phyloP scores from a whole-genome alignment of 1,284 basidiomycete genomes.

The Apiotrichum laibachii region DNA sequence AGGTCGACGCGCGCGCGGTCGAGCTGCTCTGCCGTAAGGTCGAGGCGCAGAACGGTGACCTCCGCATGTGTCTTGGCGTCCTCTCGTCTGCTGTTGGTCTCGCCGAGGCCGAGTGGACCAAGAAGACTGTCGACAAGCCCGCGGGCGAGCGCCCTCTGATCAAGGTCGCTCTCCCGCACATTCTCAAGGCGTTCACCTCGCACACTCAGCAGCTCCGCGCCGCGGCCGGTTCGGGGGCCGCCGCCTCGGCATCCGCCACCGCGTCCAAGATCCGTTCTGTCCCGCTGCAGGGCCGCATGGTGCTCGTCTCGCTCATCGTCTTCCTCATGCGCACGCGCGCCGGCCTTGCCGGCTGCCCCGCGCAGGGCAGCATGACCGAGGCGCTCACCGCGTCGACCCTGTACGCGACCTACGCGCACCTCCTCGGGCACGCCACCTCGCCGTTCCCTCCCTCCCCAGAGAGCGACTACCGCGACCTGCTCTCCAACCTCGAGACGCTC shows the following conservation, averaged over 20 bases:
- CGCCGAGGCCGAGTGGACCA: conserved; percentile 49
- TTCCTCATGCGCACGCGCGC: conserved; percentile 32
- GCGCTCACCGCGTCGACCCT: conserved; percentile 25
- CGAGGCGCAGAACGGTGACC: conserved; percentile 52
- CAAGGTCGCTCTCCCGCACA: conserved; percentile 43
- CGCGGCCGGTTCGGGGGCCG: conserved; percentile 39
- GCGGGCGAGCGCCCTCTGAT: conserved; percentile 25
- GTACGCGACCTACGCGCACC: conserved; percentile 45
- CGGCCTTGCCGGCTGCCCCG: conserved; percentile 39
- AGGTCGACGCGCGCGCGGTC: conserved; percentile 46
- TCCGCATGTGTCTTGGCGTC: conserved; percentile 51
- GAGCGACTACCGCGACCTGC: conserved; percentile 48
- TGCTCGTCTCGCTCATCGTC: conserved; percentile 44
- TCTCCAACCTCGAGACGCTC: conserved; percentile 48
- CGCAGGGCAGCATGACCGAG: conserved; percentile 18
- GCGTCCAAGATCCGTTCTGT: conserved; percentile 46
- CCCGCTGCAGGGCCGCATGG: conserved; percentile 49
- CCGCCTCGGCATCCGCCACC: conserved; percentile 21
- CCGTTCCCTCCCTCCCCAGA: conserved; percentile 49
- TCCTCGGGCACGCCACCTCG: conserved; percentile 35
- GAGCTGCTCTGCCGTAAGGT: conserved; percentile 50
- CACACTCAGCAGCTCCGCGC: conserved; percentile 45
- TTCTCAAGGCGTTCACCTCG: conserved; percentile 45
- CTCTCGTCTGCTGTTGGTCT: conserved; percentile 44
- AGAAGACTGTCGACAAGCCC: conserved; percentile 29